These are phyloP conservation scores for Ambrosia trifida DNA, from an alignment of 129 eudicot genomes.

Conservation along the genomic window DNA sequence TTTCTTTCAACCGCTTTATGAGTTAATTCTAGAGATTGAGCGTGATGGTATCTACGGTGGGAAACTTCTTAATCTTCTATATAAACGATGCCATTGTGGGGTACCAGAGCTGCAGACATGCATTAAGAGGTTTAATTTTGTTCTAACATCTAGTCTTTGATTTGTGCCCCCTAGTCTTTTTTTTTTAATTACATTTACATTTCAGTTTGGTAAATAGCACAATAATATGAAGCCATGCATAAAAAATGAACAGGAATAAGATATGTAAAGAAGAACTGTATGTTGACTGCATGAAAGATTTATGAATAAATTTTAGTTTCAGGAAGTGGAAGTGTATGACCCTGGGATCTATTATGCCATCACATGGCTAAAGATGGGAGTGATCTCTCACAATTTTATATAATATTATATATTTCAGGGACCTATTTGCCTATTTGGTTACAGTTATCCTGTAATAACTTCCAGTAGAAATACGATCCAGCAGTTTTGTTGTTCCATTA, in stretches of 20 bases:
- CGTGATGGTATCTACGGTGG: conserved; percentile 78
- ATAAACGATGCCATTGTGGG: conserved; percentile 91
- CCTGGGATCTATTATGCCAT: neutral
- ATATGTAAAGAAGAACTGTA: neutral
- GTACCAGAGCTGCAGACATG: conserved; percentile 93
- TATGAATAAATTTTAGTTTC: neutral
- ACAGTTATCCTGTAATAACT: neutral
- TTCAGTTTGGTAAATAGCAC: neutral
- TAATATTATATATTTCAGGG: neutral
- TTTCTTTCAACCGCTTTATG: conserved; percentile 84
- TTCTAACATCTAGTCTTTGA: conserved; percentile 14
- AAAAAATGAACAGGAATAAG: neutral
- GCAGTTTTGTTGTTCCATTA: neutral
- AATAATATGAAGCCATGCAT: neutral
- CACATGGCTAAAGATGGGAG: neutral
- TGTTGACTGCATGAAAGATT: neutral
- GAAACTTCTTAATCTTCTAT: conserved; percentile 76
- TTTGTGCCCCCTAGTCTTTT: neutral
- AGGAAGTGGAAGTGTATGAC: neutral
- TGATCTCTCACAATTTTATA: neutral
- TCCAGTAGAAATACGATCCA: neutral
- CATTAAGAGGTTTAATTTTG: conserved; percentile 61
- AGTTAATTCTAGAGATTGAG: conserved; percentile 84
- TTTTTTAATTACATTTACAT: conserved; percentile 8
- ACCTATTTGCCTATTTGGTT: neutral